Conservation (phyloP, 2,329 filamentous ascomycete species). For the Fusarium sp. region DNA sequence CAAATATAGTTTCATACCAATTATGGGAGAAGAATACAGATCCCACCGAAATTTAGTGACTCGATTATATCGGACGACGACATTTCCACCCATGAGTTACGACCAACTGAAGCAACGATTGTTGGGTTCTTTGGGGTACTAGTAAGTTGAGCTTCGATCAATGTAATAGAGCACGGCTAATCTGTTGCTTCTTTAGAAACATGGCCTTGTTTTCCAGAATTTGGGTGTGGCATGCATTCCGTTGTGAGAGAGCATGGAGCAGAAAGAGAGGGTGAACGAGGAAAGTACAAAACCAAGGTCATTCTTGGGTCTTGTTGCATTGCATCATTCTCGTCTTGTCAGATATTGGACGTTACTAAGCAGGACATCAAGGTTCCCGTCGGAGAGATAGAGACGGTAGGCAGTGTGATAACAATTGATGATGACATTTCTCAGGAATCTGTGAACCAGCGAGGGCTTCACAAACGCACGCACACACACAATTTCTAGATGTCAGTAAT, state of each 20-base stretch:
- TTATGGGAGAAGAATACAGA: slow-evolving; percentile 1
- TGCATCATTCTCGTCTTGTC: not conserved
- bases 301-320: not conserved
- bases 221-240: not conserved
- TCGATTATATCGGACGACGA: not conserved
- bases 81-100: not conserved
- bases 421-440: not conserved
- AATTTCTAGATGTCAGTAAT: not conserved
- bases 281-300: no score
- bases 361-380: not conserved
- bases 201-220: not conserved
- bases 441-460: not conserved
- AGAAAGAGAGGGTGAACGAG: not conserved
- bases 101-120: not conserved
- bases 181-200: not conserved
- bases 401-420: not conserved
- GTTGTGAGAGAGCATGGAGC: not conserved
- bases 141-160: not conserved
- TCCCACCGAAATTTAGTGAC: not conserved
- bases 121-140: not conserved
- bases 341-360: no score
- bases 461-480: not conserved
- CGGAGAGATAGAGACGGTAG: not conserved
- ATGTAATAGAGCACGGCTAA: not conserved
- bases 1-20: slow-evolving; percentile 1